phyloP scores from a whole-genome alignment of 495 filamentous ascomycete genomes.

The Aspergillus funiculosus region DNA sequence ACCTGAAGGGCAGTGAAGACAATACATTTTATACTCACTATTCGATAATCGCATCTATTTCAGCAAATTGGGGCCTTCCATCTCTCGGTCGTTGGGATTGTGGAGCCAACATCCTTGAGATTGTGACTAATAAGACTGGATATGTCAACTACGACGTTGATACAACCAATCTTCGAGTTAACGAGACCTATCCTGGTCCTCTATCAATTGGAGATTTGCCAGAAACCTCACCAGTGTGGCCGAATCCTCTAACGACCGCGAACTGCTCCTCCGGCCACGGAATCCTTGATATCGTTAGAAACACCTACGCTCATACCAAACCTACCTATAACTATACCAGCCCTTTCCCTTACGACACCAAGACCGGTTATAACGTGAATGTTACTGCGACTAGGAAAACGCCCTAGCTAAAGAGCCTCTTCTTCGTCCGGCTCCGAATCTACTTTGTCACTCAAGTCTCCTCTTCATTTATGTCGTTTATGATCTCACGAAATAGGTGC shows the following conservation, averaged over 20 bases:
- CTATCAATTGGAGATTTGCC: constrained; percentile 33
- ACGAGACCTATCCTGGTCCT: constrained; percentile 46
- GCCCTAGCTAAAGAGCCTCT: not conserved
- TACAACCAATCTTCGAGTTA: constrained; percentile 36
- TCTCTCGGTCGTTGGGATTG: constrained; percentile 67
- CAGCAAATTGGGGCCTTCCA: constrained; percentile 63
- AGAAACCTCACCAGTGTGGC: constrained; percentile 34
- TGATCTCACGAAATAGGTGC: too few relatives aligned
- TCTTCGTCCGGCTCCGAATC: not conserved
- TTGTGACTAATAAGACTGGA: constrained; percentile 54
- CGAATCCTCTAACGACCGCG: constrained; percentile 35
- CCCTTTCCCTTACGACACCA: constrained; percentile 37
- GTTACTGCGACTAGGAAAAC: constrained; percentile 28
- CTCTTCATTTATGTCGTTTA: too few relatives aligned
- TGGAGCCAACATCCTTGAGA: constrained; percentile 60
- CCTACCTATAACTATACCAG: constrained; percentile 41
- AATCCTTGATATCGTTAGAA: constrained; percentile 39
- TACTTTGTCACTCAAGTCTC: too few relatives aligned
- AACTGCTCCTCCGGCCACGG: constrained; percentile 44
- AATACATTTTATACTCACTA: constrained; percentile 68
- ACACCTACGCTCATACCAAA: constrained; percentile 29
- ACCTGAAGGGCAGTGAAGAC: constrained; percentile 56
- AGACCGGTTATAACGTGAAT: constrained; percentile 29
- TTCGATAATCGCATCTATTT: constrained; percentile 57
- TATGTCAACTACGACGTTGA: constrained; percentile 50